A percentile compares a stretch with the other conserved stretches of the same genome.
Evolutionary conservation across 2,329 filamentous ascomycete genomes (phyloP).

Genomic region (Neofusicoccum ribis): DNA sequence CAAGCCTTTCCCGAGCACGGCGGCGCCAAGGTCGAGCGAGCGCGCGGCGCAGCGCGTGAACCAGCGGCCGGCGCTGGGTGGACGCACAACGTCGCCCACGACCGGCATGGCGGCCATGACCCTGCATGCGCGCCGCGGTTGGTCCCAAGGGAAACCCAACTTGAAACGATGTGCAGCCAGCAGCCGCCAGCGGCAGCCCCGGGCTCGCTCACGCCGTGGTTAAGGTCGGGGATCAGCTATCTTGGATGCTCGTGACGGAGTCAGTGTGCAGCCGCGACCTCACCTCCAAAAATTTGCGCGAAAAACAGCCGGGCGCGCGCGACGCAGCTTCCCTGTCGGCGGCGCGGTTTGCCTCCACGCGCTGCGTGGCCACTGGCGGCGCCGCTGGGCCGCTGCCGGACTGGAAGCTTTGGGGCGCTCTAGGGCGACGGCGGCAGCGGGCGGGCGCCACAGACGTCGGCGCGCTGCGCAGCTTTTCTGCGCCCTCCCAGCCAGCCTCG

Average conservation of each 20-base stretch:
- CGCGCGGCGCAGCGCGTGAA: background rate
- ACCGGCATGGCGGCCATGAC: background rate
- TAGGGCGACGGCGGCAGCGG: background rate
- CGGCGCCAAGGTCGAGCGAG: background rate
- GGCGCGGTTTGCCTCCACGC: background rate
- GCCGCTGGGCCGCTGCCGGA: too few relatives aligned
- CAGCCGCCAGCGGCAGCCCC: background rate
- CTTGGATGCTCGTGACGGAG: background rate
- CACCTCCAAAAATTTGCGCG: constrained; percentile 10
- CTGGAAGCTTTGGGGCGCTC: too few relatives aligned
- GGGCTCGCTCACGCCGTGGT: background rate
- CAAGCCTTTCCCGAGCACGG: constrained; percentile 2
- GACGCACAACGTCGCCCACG: constrained; percentile 2
- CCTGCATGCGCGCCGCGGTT: background rate
- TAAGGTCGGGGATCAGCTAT: constrained; percentile 1
- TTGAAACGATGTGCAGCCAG: constrained; percentile 6
- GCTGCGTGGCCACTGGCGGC: background rate
- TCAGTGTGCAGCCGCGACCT: constrained; percentile 1
- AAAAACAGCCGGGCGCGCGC: background rate
- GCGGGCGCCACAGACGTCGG: constrained; percentile 13
- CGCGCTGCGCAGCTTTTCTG: background rate
- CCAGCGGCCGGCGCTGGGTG: background rate
- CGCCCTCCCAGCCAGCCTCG: background rate
- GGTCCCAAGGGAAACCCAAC: background rate
- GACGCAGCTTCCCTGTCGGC: background rate